Evolutionary conservation across 257 asterid species (phyloP), one percentile per base, ranked within the genome.

Genomic region (Henckelia pumila): DNA sequence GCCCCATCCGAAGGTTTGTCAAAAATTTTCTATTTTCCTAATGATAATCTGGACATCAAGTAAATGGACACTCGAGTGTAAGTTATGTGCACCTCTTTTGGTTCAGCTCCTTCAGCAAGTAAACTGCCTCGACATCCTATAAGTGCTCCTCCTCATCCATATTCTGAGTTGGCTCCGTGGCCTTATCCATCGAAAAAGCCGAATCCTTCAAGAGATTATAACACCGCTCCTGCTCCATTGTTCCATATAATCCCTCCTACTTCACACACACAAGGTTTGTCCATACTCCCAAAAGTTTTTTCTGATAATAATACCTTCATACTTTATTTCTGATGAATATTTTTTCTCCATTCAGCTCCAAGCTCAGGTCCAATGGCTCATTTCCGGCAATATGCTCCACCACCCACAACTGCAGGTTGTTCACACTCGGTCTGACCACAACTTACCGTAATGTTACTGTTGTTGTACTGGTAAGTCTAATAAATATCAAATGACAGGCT

Each of bases 1-100:
- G 69, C 81, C 63, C 95, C 88, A 20, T 65, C 82, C 40, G 63
- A 82, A 79, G 92, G 97, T 87, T 68, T 59, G 78, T 78, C 21
- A 9, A 74, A 64, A 56, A 37, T 2, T 60, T 68, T 56, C 26
- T 26, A 44, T 61, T 60, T 52, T 63, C 66, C 67, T 63, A 35
- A 0, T 33, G 56, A 57, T 56, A 64, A 56, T 62, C 63, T 62
- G 50, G 8, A 71, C 20, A 33, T 58, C 30, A 69, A 67, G 55
- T 14, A 56, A 47, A 65, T 59, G 49, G 61, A 30, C 23, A 20
- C 8, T 2, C 17, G 5, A 9, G 30, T 57, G 33, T 79, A 66
- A 61, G 35, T 44, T 20, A 56, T 40, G 66, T 55, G 61, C 33
- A 26, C 63, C 70, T 77, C 61, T 69, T 71, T 59, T 69, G 76